A percentile compares a stretch with the other conserved stretches of the same genome.
Evolutionary conservation across 2,329 filamentous ascomycete species (phyloP).

Genomic region (Graphiopsis chlorocephala): DNA sequence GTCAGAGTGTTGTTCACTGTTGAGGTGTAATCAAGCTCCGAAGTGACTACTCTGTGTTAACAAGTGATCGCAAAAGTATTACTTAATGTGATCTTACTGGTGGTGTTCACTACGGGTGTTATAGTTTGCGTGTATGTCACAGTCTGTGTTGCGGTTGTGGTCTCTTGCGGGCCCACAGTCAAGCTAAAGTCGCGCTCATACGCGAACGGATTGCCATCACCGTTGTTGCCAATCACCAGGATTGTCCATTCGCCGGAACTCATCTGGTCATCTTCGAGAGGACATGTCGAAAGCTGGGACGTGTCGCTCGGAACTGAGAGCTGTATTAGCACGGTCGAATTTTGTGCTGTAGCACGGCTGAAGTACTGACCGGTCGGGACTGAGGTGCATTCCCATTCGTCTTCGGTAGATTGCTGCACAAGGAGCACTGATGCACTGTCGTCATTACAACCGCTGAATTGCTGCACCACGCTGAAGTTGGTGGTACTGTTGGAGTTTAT

Average conservation of each 20-base stretch:
- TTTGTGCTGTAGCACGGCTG: neutral
- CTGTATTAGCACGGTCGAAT: neutral
- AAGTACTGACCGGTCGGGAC: neutral
- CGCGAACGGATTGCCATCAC: slow-evolving; percentile 21
- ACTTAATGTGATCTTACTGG: neutral
- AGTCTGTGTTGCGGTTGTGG: slow-evolving; percentile 21
- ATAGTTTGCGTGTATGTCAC: slow-evolving; percentile 21
- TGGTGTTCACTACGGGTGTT: slow-evolving; percentile 11
- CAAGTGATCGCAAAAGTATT: neutral
- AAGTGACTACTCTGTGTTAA: slow-evolving; percentile 8
- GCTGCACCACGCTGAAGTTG: slow-evolving; percentile 22
- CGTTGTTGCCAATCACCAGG: slow-evolving; percentile 23
- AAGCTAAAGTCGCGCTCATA: slow-evolving; percentile 20
- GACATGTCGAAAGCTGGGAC: slow-evolving; percentile 22
- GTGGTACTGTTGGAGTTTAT: slow-evolving; percentile 21
- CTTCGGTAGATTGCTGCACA: slow-evolving; percentile 16
- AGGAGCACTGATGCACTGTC: slow-evolving; percentile 19
- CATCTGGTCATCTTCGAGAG: slow-evolving; percentile 23
- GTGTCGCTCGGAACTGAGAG: slow-evolving; percentile 13
- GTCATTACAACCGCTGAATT: slow-evolving; percentile 23
- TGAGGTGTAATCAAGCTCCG: slow-evolving; percentile 17
- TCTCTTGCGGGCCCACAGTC: slow-evolving; percentile 17
- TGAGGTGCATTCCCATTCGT: slow-evolving; percentile 20
- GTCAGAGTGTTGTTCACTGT: slow-evolving; percentile 19
- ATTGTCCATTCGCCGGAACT: slow-evolving; percentile 20